These are phyloP conservation scores for Phytophthora tentaculata DNA, from an alignment of 352 stramenopile species.

Conservation along the genomic window DNA sequence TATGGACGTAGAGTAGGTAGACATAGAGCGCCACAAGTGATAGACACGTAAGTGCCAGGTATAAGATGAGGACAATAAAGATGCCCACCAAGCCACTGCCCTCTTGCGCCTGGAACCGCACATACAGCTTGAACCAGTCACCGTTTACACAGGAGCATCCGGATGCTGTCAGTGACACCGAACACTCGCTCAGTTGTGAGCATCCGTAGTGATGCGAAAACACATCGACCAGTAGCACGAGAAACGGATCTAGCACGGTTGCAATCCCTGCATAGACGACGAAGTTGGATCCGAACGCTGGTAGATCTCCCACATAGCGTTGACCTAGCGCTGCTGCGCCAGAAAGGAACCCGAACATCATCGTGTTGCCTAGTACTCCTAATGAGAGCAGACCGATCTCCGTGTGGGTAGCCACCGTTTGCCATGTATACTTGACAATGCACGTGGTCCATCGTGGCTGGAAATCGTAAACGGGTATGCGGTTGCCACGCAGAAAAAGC, in stretches of 20 bases:
- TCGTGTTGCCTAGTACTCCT: conserved; percentile 58
- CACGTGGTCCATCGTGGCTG: conserved; percentile 65
- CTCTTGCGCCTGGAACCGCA: conserved; percentile 74
- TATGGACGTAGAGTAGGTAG: conserved; percentile 89
- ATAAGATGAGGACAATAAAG: conserved; percentile 81
- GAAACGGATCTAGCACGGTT: conserved; percentile 78
- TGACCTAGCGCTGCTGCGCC: conserved; percentile 46
- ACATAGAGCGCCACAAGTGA: conserved; percentile 65
- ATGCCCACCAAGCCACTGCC: conserved; percentile 82
- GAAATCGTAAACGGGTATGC: conserved; percentile 86
- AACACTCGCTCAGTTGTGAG: conserved; percentile 44
- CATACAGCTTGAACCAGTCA: conserved; percentile 91
- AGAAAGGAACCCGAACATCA: conserved; percentile 61
- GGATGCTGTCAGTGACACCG: conserved; percentile 44
- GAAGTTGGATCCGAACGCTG: conserved; percentile 77
- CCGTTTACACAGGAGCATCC: conserved; percentile 74
- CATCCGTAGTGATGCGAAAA: conserved; percentile 83
- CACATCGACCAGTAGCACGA: conserved; percentile 86
- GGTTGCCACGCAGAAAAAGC: conserved; percentile 69
- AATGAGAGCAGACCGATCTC: conserved; percentile 80
- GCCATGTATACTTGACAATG: conserved; percentile 87
- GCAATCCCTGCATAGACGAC: conserved; percentile 79
- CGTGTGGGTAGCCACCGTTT: conserved; percentile 56
- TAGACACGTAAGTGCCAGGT: conserved; percentile 63
- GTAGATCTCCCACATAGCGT: conserved; percentile 65